Evolutionary conservation across 768 basidiomycete species (phyloP), one percentile per base, ranked within the genome.

Genomic region (Podaxis sp.): DNA sequence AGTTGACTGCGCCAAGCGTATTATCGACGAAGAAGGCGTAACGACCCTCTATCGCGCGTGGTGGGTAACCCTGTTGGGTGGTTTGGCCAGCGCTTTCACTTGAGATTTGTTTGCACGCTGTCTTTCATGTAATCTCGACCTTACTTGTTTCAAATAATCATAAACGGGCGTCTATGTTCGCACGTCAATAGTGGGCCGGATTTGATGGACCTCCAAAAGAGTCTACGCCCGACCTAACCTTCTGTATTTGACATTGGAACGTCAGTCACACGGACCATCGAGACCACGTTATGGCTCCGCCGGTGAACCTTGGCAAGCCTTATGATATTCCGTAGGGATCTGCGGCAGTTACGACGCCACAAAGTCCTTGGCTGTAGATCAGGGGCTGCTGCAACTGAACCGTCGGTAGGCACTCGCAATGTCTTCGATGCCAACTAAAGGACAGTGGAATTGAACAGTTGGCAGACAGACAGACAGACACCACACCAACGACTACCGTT

Each of bases 21-120:
- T 94, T 37, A 70, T 89, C 12, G 81, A 88, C 37, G 93, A 95
- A 72, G 93, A 95, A 71, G 93, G 93, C 0, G 82, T 82, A 76
- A 71, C 72, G 66, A 81, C 90, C 0, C 72, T 95, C 58, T 93
- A 91, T 70, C 87, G 92, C 37, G 93, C 88, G 4, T 94, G 91
- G 91, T 94, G 92, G 93, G 70, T 93, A 55, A 91, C 89, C 3
- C 76, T 90, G 72, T 66, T 91, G 43, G 88, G 85, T 29, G 83
- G 83, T 43, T 71, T 89, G 37, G 76, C 71, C 54, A 87, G 84
- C 64, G 83, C 85, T n/a, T 79, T 84, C 65, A 77, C 76, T 61
- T 83, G 69, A 76, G 65, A 27, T n/a, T 38, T 17, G 2, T n/a
- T 29, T 24, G 27, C 24, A 24, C 9, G 33, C 33, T 17, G 29